A percentile compares a stretch with the other conserved stretches of the same genome.
Conservation (phyloP, 805 yeast genomes). For the Teunomyces pallodes region DNA sequence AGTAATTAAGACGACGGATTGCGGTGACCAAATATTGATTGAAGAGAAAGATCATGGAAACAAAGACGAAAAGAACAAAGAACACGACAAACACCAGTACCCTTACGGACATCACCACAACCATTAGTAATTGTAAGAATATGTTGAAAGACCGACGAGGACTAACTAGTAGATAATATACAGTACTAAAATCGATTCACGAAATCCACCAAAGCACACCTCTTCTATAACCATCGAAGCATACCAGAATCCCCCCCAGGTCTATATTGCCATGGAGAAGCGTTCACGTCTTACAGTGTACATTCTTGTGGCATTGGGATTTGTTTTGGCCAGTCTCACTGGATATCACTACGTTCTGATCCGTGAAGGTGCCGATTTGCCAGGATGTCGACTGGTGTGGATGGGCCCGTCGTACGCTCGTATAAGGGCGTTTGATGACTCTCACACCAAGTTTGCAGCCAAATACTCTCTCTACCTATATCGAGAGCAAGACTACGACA, state of each 20-base stretch:
- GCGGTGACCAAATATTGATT: conserved; percentile 33
- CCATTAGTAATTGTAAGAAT: neutral
- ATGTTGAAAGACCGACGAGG: neutral
- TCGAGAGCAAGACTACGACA: conserved; percentile 75
- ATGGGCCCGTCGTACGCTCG: conserved; percentile 86
- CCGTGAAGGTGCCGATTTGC: conserved; percentile 29
- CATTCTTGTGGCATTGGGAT: conserved; percentile 1
- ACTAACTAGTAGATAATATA: neutral
- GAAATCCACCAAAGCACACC: too few species aligned
- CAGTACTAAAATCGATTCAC: neutral
- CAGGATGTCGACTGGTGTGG: conserved; percentile 61
- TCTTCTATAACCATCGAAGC: too few species aligned
- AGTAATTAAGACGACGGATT: conserved; percentile 20
- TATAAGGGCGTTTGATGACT: conserved; percentile 66
- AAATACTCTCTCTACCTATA: conserved; percentile 85
- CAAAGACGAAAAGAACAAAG: neutral
- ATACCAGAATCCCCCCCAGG: too few species aligned
- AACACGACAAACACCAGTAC: neutral
- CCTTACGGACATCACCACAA: neutral
- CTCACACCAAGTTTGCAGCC: conserved; percentile 66
- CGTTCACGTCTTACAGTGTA: conserved; percentile 1
- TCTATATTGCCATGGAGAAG: neutral
- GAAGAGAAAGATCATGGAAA: conserved; percentile 11
- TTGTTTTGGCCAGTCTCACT: conserved; percentile 12
- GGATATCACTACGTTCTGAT: conserved; percentile 15